Base-by-base conservation (phyloP, 2,329 filamentous ascomycete species). In the Epichloe sylvatica region DNA sequence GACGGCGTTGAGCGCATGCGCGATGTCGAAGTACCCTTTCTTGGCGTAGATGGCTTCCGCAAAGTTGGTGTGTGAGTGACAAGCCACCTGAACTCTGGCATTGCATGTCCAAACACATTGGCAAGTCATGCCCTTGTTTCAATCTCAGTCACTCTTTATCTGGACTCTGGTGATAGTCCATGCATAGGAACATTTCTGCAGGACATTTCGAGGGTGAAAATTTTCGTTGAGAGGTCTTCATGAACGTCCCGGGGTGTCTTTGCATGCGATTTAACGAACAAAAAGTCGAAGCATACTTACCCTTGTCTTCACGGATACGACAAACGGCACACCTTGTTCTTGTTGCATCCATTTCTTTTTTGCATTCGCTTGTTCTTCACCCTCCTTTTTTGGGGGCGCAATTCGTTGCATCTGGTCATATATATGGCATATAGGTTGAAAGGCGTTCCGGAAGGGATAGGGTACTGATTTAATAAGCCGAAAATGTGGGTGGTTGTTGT, bases 1-100 rank as follows among this genome's bases (percentile, higher is more conserved):
- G 86, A 92, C 61, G 86, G 86, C 42, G 77, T 89, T 9, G 73
- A 77, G 2, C 70, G 71, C 0, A 75, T 87, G 52, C 72, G 70
- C 55, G 78, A 82, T 41, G 80, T 91, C 40, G 86, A 91, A 64
- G 67, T 72, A 3, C 70, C 68, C 1, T 57, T 63, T 17, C 63
- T 72, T 3, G 62, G 62, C 13, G 63, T 71, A 2, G 69, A 72
- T 48, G 67, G 67, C 12, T 69, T 71, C 53, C 67, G 69, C 48
- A 48, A 49, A 41, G 15, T 38, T 13, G 41, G 45, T 35, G 19
- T 21, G 2, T 47, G 38, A 43, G 33, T 33, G 8, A 19, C 9
- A 21, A 30, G 19, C 19, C 39, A 41, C 5, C 7, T 9, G 11
- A 19, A 23, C 7, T 39, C 11, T n/a, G 36, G 45, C 30, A 7